Base-by-base conservation (phyloP, 805 yeast species). In the Monosporozyma aquatica region DNA sequence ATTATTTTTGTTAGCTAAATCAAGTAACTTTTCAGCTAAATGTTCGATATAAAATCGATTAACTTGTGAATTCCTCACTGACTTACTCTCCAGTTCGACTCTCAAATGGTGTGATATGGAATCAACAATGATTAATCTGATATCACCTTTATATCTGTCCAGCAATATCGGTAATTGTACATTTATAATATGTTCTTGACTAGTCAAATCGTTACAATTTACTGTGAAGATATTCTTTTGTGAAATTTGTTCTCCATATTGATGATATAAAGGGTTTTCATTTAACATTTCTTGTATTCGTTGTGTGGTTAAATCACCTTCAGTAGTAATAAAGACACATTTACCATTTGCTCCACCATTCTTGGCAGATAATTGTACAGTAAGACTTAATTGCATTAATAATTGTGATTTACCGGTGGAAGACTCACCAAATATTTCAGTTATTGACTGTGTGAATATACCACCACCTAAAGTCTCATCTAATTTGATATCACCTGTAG, bases 331-430 rank as follows among this genome's bases (percentile, higher is more conserved):
- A 53, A 72, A 82, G n/a, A 87, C 74, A n/a, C 77, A 74, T 42
- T 71, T 67, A 43, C 65, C 60, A 14, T 64, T 69, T 7, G 75
- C 46, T 0, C 84, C 83, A 4, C 78, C 78, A 28, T 62, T 48
- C 14, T 58, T 63, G 9, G 21, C 37, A 0, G 80, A 72, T 8
- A 74, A 50, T 48, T 80, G 87, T 10, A 80, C 76, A 2, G 78
- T 64, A 3, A 78, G 64, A 2, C 82, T 69, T 40, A 87, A 52
- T 49, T 82, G 90, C 65, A 80, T 70, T 21, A 83, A 63, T 4
- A 89, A 62, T 50, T 89, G 94, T 0, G 96, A 80, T 54, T 90
- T 90, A 0, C 96, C 97, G 1, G 83, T 72, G 0, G 94, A 84
- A 40, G 94, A 78, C 21, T 81, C 82, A 0, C 97, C 97, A 51